Percentiles rank a stretch among this genome's conserved stretches.
phyloP scores from a whole-genome alignment of 495 filamentous ascomycete species.

The Penicillium egyptiacum region DNA sequence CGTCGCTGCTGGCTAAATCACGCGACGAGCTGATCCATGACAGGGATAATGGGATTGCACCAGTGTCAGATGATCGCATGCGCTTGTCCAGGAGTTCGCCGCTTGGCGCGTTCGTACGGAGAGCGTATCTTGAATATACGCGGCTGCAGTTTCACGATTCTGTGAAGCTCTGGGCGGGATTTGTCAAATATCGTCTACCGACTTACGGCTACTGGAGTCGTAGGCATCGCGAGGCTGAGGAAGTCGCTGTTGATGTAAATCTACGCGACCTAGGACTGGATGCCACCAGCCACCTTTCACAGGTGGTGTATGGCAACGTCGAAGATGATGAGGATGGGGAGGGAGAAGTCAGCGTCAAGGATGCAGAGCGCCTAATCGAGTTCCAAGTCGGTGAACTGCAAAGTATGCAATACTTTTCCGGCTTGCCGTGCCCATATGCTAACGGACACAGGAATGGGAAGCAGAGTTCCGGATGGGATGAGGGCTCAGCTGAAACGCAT shows the following conservation, averaged over 20 bases:
- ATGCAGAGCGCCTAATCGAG: conserved; percentile 79
- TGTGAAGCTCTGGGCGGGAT: conserved; percentile 72
- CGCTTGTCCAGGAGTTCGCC: conserved; percentile 68
- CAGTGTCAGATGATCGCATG: conserved; percentile 40
- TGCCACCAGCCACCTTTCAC: conserved; percentile 47
- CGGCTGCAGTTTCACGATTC: conserved; percentile 75
- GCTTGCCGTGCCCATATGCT: conserved; percentile 21
- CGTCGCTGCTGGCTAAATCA: conserved; percentile 58
- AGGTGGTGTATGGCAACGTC: conserved; percentile 63
- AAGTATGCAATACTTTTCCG: conserved; percentile 50
- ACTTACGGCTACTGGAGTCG: conserved; percentile 69
- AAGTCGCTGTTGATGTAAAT: conserved; percentile 69
- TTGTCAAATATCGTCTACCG: conserved; percentile 74
- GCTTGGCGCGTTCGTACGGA: conserved; percentile 79
- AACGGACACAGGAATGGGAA: conserved; percentile 56
- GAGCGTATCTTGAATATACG: conserved; percentile 75
- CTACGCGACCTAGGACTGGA: conserved; percentile 45
- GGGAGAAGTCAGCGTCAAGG: conserved; percentile 66
- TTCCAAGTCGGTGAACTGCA: conserved; percentile 87
- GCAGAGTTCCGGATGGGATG: conserved; percentile 68
- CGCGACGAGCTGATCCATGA: conserved; percentile 54
- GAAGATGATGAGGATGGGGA: conserved; percentile 47
- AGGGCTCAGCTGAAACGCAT: conserved; percentile 63
- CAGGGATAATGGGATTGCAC: conserved; percentile 49
- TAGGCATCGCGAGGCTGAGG: conserved; percentile 60